Base-by-base conservation (phyloP, 495 filamentous ascomycete genomes). In the Cryomyces minteri region DNA sequence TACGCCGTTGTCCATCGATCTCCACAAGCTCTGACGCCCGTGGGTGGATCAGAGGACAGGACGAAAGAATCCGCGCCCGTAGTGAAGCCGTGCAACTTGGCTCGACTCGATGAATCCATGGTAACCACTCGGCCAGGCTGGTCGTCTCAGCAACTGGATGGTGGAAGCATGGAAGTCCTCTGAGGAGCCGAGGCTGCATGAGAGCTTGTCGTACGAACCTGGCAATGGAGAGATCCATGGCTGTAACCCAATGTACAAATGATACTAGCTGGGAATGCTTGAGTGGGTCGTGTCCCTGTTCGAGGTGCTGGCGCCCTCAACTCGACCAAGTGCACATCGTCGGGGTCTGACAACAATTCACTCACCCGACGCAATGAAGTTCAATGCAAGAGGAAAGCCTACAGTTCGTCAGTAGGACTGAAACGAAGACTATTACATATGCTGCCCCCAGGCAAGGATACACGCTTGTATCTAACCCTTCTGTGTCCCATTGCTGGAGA, bases 341-440 rank as follows among this genome's bases (percentile, higher is more conserved):
- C 18, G 18, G 18, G 18, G 18, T 25, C 18, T 25, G 18, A 25
- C 34, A 3, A 9, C 47, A 32, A 30, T 1, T 58, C 66, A 84
- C 81, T 84, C 74, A 86, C 81, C 81, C 58, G 79, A 82, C 54
- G 80, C 81, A 56, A 85, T 81, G 65, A 85, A 86, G 60, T 86
- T 85, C 48, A 86, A 66, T 47, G 81, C 78, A 58, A 86, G 66
- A 36, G 82, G 81, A 40, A 81, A 62, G 47, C 76, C 81, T 86
- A 41, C 29, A 41, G 34, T 25, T 2, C 2, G 18, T 25, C 18
- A 25, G 18, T 25, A 25, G 18, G 2, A 25, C 18, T 25, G 18
- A 25, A 14, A 47, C 6, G 18, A 48, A 31, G 4, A 28, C 31
- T 58, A 62, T 48, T 59, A 58, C 48, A 44, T 31, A 28, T 18